Evolutionary conservation across 371 early-diverging fungal genomes (phyloP), one percentile per base, ranked within the genome.

Genomic region (Syncephalastrum racemosum): DNA sequence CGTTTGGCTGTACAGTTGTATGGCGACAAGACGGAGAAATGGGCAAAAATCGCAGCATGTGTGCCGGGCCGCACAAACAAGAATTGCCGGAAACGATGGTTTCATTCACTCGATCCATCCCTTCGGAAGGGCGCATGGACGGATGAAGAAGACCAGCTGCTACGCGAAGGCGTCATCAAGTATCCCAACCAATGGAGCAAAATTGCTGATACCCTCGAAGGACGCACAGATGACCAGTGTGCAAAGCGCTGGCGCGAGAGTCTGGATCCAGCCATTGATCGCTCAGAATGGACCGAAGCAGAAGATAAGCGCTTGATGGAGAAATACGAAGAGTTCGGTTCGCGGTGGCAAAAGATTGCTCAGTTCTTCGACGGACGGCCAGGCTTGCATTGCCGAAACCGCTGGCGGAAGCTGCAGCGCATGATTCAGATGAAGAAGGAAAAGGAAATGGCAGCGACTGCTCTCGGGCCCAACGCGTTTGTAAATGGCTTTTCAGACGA

Each of bases 151-250:
- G 91, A 91, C 56, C 77, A 78, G 4, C 48, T 88, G 53, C 67
- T 92, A 43, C 69, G 85, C 31, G 79, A 86, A 59, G 88, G 88
- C 5, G 89, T 90, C 7, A 71, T 75, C 51, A 81, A 79, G 47
- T 83, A 77, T 59, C 84, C 84, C 19, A 78, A 83, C 23, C 88
- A 89, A 71, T 92, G 92, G 92, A 86, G 89, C 56, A 84, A 85
- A 52, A 86, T 92, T 51, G 91, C 92, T 4, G 88, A 89, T 58
- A 79, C 83, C 60, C 78, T 92, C 20, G 80, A 78, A 12, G 92
- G 92, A 7, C 74, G 92, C n/a, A 92, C 90, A 4, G 90, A 90
- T 61, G 90, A 90, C 64, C 91, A 90, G 55, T 90, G 90, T 51
- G 88, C 90, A 15, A 90, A 90, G 70, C 79, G 92, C 18, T 92